phyloP scores from a whole-genome alignment of 2,329 filamentous ascomycete species.

The Aspergillus oerlinghausenensis region DNA sequence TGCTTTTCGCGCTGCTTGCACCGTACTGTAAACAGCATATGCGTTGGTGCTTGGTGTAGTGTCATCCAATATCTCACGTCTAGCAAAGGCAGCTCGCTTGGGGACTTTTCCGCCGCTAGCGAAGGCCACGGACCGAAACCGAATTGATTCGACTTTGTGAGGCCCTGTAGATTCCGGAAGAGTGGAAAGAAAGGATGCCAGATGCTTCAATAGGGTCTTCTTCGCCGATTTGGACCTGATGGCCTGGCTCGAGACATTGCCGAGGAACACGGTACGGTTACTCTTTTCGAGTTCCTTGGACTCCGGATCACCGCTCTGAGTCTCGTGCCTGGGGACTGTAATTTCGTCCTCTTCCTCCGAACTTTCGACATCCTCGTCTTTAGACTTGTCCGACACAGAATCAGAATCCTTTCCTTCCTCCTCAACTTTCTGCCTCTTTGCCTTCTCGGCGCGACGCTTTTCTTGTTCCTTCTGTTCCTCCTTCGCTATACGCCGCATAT shows the following conservation, averaged over 20 bases:
- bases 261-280: constrained; percentile 82
- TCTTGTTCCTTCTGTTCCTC: constrained; percentile 37
- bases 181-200: constrained; percentile 66
- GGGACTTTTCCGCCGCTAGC: constrained; percentile 65
- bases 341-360: constrained; percentile 26
- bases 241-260: constrained; percentile 79
- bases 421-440: constrained; percentile 34
- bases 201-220: constrained; percentile 70
- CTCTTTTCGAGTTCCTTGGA: constrained; percentile 72
- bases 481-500: constrained; percentile 41
- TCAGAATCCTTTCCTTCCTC: constrained; percentile 54
- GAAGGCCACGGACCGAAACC: constrained; percentile 91
- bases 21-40: constrained; percentile 81
- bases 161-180: constrained; percentile 46
- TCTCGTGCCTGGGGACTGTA: constrained; percentile 37
- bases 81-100: constrained; percentile 91
- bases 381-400: constrained; percentile 23
- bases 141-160: constrained; percentile 81
- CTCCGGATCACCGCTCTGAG: constrained; percentile 31
- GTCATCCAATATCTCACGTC: constrained; percentile 81
- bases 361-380: constrained; percentile 29
- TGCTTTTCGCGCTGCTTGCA: constrained; percentile 70
- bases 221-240: constrained; percentile 78
- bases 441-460: constrained; percentile 30
- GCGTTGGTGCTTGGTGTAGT: constrained; percentile 93